These are phyloP conservation scores for Xenoacremonium recifei DNA, from an alignment of 2,329 filamentous ascomycete genomes.

Conservation along the genomic window DNA sequence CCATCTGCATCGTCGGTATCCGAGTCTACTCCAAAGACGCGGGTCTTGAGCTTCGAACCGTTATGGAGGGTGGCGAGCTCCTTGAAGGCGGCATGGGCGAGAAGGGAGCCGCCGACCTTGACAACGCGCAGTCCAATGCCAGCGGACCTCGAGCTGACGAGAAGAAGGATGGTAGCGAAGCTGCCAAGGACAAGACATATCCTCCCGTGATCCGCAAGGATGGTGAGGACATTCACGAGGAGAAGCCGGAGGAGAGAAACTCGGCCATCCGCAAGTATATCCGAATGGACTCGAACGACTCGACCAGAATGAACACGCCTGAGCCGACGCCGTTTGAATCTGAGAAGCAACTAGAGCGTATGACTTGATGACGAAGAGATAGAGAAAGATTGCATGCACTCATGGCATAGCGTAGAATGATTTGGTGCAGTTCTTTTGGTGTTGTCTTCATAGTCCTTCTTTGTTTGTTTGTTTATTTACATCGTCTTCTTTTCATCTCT, in stretches of 20 bases:
- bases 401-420: too few relatives aligned
- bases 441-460: too few relatives aligned
- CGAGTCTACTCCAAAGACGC: slow-evolving; percentile 61
- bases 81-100: slow-evolving; percentile 56
- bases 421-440: too few relatives aligned
- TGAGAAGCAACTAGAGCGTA: slow-evolving; percentile 25
- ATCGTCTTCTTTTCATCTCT: neutral
- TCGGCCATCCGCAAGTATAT: slow-evolving; percentile 26
- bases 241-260: slow-evolving; percentile 14
- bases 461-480: too few relatives aligned
- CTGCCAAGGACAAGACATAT: slow-evolving; percentile 14
- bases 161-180: slow-evolving; percentile 9
- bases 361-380: slow-evolving; percentile 1
- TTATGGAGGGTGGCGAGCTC: slow-evolving; percentile 55
- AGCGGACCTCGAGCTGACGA: slow-evolving; percentile 41
- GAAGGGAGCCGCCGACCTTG: slow-evolving; percentile 54
- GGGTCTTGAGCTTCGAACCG: slow-evolving; percentile 50
- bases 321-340: slow-evolving; percentile 29
- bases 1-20: slow-evolving; percentile 59
- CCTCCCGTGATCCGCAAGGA: slow-evolving; percentile 26
- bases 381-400: neutral
- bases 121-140: slow-evolving; percentile 56
- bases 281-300: slow-evolving; percentile 27
- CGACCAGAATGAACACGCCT: slow-evolving; percentile 30
- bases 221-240: slow-evolving; percentile 18